These are phyloP conservation scores for Ambrosia artemisiifolia DNA, from an alignment of 129 eudicot species.

Conservation along the genomic window DNA sequence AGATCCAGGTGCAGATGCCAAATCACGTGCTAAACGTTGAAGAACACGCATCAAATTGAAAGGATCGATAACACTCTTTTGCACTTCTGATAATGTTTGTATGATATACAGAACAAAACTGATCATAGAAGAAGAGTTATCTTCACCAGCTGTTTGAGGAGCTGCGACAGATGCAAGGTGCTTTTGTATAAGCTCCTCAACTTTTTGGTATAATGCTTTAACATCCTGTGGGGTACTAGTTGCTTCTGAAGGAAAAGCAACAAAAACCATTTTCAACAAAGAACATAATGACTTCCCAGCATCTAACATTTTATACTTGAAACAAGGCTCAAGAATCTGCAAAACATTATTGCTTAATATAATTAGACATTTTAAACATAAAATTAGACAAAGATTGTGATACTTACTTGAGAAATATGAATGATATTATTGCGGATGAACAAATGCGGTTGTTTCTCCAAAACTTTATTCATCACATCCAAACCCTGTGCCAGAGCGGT, in stretches of 20 bases:
- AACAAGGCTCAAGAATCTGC: conserved; percentile 98
- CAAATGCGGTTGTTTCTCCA: conserved; percentile 96
- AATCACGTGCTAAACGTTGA: conserved; percentile 96
- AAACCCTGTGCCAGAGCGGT: conserved; percentile 98
- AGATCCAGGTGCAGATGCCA: conserved; percentile 73
- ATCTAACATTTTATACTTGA: conserved; percentile 92
- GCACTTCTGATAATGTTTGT: conserved; percentile 84
- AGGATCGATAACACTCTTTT: conserved; percentile 80
- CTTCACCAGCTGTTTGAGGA: conserved; percentile 88
- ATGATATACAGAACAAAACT: conserved; percentile 84
- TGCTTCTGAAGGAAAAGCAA: conserved; percentile 85
- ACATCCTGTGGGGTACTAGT: conserved; percentile 82
- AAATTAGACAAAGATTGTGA: not conserved
- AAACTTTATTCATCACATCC: conserved; percentile 97
- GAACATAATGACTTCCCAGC: conserved; percentile 95
- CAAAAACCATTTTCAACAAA: conserved; percentile 86
- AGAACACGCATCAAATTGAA: conserved; percentile 71
- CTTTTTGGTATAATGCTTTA: conserved; percentile 71
- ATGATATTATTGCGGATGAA: conserved; percentile 89
- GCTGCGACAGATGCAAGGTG: conserved; percentile 85
- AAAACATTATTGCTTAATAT: not conserved
- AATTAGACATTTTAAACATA: not conserved
- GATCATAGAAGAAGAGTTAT: conserved; percentile 80
- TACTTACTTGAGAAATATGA: conserved; percentile 87
- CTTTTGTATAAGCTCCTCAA: conserved; percentile 83